Evolutionary conservation across 1,284 basidiomycete genomes (phyloP).

Genomic region (Baeospora myosura): DNA sequence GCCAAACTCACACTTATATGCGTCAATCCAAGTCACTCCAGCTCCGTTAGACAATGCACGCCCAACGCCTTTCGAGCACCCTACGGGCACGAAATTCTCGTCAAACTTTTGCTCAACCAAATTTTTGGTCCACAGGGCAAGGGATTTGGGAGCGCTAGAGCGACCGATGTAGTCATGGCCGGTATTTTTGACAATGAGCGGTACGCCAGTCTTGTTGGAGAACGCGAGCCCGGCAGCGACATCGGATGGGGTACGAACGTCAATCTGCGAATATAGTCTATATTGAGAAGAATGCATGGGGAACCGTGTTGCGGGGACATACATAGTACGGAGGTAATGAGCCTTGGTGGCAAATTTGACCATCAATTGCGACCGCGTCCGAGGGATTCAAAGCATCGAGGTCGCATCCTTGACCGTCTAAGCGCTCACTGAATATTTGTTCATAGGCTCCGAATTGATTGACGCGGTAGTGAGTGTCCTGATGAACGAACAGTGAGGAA

Average conservation of each 20-base stretch:
- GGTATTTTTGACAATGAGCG: conserved; percentile 33
- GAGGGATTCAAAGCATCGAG: conserved; percentile 14
- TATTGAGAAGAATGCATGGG: background rate
- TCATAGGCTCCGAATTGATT: background rate
- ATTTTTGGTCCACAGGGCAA: conserved; percentile 31
- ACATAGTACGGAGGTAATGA: conserved; percentile 26
- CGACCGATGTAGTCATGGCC: conserved; percentile 35
- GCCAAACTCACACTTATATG: background rate
- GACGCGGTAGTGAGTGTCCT: background rate
- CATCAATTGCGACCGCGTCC: conserved; percentile 16
- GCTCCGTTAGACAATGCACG: conserved; percentile 21
- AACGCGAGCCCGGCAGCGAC: background rate
- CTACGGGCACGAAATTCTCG: conserved; percentile 26
- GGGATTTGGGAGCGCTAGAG: conserved; percentile 22
- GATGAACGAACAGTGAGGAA: background rate
- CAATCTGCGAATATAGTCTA: background rate
- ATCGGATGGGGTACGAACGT: background rate
- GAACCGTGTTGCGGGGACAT: conserved; percentile 6
- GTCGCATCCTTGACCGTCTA: background rate
- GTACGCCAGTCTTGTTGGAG: conserved; percentile 22
- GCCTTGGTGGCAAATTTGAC: conserved; percentile 20
- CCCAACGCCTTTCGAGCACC: conserved; percentile 22
- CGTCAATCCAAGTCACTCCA: conserved; percentile 1
- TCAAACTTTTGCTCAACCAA: conserved; percentile 17
- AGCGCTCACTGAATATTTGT: background rate